Evolutionary conservation across 2,329 filamentous ascomycete species (phyloP), one percentile per base, ranked within the genome.

Genomic region (Monilinia vaccinii-corymbosi): DNA sequence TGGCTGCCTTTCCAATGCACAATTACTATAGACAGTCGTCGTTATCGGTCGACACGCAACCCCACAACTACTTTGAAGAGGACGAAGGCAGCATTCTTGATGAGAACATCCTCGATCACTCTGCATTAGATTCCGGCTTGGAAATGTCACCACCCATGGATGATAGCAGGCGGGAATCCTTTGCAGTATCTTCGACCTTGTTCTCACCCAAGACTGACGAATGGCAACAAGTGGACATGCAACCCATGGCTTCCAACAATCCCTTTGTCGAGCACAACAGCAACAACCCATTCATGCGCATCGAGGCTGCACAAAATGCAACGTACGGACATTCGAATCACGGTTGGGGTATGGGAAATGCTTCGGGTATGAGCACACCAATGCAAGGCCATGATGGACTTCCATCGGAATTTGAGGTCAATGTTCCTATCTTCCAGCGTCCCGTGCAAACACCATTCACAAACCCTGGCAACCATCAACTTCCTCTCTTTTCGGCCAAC

Each of bases 351-450:
- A 68, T 71, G 66, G 65, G 63, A 60, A 80, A 80, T 55, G 78
- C 77, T 67, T 88, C 88, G 31, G 87, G 84, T 56, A 83, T 89
- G 63, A 87, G 84, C 73, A 93, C 89, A 8, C 87, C 88, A 18
- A 83, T 91, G 63, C 85, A 84, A 63, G 78, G 84, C 57, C 88
- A 89, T 69, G 86, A 89, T 68, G 81, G 84, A 52, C 73, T 84
- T 38, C 75, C 80, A 44, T 71, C 77, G 49, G 81, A 83, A 25
- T 86, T 81, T 68, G 81, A 86, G 63, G 67, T 76, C 68, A 68
- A 65, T 57, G 71, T 77, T 44, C 75, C 78, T 62, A 72, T 84
- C 67, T 84, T 84, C 71, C 68, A 71, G 64, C 69, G 78, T 60
- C 73, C 79, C 47, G 76, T 84, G 72, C 78, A 78, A 60, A 79